Percentiles rank a stretch among this genome's conserved stretches.
phyloP scores from a whole-genome alignment of 2,329 filamentous ascomycete genomes.

The Pestalotiopsis sp. region DNA sequence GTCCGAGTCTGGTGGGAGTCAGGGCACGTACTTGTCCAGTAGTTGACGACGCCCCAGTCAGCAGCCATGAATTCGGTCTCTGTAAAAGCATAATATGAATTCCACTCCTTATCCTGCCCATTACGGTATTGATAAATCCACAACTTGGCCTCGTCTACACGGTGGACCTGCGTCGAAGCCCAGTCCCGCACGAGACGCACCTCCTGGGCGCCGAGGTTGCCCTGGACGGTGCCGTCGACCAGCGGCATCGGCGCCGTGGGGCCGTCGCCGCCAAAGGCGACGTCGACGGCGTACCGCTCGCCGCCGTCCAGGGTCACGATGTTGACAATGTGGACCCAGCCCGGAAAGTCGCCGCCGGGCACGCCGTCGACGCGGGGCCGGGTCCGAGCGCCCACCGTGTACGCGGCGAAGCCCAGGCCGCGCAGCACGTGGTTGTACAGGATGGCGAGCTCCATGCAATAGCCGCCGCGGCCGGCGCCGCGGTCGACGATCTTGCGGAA shows the following conservation, averaged over 20 bases:
- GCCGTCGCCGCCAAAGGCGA: constrained; percentile 66
- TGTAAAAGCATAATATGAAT: constrained; percentile 65
- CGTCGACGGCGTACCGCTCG: constrained; percentile 58
- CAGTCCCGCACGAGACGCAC: constrained; percentile 55
- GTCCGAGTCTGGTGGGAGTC: constrained; percentile 56
- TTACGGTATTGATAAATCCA: constrained; percentile 69
- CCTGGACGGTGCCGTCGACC: constrained; percentile 40
- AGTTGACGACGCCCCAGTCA: constrained; percentile 66
- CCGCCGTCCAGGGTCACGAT: constrained; percentile 55
- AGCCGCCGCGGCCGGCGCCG: constrained; percentile 52
- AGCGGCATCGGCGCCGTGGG: constrained; percentile 61
- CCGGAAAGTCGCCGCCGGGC: constrained; percentile 44
- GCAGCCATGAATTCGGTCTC: constrained; percentile 64
- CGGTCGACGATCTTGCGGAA: constrained; percentile 51
- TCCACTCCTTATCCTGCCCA: constrained; percentile 52
- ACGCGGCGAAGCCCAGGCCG: constrained; percentile 55
- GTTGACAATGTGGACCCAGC: constrained; percentile 64
- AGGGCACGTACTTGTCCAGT: constrained; percentile 51
- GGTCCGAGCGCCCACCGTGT: constrained; percentile 57
- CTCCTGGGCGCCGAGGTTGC: constrained; percentile 57
- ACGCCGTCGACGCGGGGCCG: constrained; percentile 40
- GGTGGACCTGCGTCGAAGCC: constrained; percentile 45
- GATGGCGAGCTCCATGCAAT: constrained; percentile 62
- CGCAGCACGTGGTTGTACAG: constrained; percentile 56
- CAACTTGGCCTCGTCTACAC: constrained; percentile 45